Evolutionary conservation across 2,329 filamentous ascomycete species (phyloP).

Genomic region (Talaromyces verruculosus): DNA sequence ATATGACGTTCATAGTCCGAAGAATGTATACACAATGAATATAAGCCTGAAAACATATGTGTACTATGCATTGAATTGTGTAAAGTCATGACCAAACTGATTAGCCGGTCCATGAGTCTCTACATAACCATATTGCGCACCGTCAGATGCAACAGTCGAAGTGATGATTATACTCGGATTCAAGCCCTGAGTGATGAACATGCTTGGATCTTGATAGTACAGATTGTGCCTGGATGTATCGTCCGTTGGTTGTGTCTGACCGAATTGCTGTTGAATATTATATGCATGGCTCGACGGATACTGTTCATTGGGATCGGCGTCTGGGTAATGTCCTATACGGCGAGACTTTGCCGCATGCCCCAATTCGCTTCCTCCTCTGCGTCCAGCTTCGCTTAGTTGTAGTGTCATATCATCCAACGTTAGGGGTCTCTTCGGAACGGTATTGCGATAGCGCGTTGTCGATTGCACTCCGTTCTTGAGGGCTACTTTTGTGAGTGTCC

Average conservation of each 20-base stretch:
- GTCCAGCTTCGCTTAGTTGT: background rate
- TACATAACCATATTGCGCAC: background rate
- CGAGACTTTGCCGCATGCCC: background rate
- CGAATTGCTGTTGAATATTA: background rate
- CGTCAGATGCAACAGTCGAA: background rate
- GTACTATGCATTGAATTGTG: background rate
- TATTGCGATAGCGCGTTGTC: constrained; percentile 16
- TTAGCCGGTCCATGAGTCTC: background rate
- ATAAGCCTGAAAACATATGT: background rate
- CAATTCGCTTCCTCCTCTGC: background rate
- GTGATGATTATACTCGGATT: background rate
- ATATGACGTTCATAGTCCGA: background rate
- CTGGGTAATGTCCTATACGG: background rate
- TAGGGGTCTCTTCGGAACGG: background rate
- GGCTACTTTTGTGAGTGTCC: constrained; percentile 19
- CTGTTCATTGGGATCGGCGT: background rate
- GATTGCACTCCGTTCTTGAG: constrained; percentile 18
- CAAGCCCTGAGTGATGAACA: constrained; percentile 3
- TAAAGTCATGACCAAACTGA: background rate
- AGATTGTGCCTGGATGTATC: background rate
- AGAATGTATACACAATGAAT: background rate
- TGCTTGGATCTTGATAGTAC: background rate
- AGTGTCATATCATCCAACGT: background rate
- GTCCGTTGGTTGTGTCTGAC: background rate
- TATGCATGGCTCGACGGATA: background rate